Conservation (phyloP, 495 filamentous ascomycete genomes). For the Penicillium waksmanii region DNA sequence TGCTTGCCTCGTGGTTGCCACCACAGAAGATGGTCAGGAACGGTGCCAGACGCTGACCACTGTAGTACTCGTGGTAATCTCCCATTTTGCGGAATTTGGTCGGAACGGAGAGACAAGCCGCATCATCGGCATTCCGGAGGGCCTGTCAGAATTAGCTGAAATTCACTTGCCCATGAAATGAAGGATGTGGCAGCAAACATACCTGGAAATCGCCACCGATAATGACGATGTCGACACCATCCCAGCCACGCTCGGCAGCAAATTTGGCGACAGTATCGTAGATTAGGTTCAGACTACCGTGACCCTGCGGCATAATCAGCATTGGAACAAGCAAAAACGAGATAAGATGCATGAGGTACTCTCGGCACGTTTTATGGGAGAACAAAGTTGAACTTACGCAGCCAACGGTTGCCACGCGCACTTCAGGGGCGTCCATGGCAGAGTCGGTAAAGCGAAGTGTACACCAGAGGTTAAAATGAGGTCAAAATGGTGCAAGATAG, state of each 20-base stretch:
- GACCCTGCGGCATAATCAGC: constrained; percentile 61
- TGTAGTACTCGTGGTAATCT: constrained; percentile 94
- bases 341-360: neutral
- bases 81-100: constrained; percentile 79
- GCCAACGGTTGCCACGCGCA: constrained; percentile 72
- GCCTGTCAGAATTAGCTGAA: constrained; percentile 55
- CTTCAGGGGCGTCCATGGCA: neutral
- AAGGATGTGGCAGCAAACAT: constrained; percentile 9
- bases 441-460: neutral
- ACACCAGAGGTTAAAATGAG: neutral
- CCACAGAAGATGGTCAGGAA: constrained; percentile 90
- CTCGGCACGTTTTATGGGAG: neutral
- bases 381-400: constrained; percentile 62
- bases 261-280: constrained; percentile 73
- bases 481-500: neutral
- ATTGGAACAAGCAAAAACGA: constrained; percentile 1
- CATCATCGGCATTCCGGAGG: constrained; percentile 83
- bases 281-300: constrained; percentile 87
- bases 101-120: constrained; percentile 85
- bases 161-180: neutral
- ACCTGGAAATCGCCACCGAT: constrained; percentile 93
- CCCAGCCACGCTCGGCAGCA: constrained; percentile 69
- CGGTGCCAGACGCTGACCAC: constrained; percentile 72
- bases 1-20: constrained; percentile 93
- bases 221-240: constrained; percentile 78